These are phyloP conservation scores for Linum lewisii DNA, from an alignment of 345 rosid species.

Conservation along the genomic window DNA sequence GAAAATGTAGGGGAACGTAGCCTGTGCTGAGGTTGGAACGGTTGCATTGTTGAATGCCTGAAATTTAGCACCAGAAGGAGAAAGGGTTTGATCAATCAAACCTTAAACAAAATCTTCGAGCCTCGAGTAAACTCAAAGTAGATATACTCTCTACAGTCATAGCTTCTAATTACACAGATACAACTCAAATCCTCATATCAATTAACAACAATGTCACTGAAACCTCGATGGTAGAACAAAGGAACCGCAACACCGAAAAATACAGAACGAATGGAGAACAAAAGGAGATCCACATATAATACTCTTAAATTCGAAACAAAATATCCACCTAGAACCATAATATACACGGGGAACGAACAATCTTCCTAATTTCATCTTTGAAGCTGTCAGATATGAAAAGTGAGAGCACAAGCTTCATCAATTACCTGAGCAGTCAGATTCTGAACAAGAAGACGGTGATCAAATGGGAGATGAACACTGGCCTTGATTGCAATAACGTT, in stretches of 20 bases:
- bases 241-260: background rate
- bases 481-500: conserved; percentile 63
- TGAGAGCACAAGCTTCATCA: background rate
- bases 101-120: background rate
- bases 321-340: background rate
- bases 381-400: no score
- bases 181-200: background rate
- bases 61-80: background rate
- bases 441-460: conserved; percentile 61
- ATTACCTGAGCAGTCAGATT: conserved; percentile 80
- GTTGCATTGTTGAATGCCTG: conserved; percentile 81
- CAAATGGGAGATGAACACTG: conserved; percentile 71
- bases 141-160: background rate
- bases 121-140: no score
- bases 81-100: background rate
- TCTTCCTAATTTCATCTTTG: no score
- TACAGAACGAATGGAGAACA: background rate
- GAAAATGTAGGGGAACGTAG: conserved; percentile 76
- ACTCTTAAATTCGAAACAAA: background rate
- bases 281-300: background rate
- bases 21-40: conserved; percentile 58
- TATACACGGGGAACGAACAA: no score
- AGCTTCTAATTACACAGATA: background rate
- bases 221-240: background rate
- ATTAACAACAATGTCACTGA: background rate